Evolutionary conservation across 2,329 filamentous ascomycete species (phyloP), one percentile per base, ranked within the genome.

Genomic region (Chaetomiaceae sp.): DNA sequence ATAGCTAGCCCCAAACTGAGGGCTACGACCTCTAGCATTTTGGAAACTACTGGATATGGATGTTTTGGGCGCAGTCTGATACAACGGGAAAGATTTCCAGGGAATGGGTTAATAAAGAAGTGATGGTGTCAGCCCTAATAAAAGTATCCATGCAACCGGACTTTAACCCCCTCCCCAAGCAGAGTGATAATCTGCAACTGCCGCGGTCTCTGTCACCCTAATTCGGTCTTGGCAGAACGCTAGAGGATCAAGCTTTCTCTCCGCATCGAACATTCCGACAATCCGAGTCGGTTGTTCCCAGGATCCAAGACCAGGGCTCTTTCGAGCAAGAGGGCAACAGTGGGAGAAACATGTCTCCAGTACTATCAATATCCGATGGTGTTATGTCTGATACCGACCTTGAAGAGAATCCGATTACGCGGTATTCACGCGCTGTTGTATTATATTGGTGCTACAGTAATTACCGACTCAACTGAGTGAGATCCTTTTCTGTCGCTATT

Each of bases 1-100:
- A 41, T 23, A 5, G 51, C 51, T n/a, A 48, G 18, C 14, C 45
- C 51, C n/a, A 54, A 25, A 11, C 45, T 45, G n/a, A 45, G 21
- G 9, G 29, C 27, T 18, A 30, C 27, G 18, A 45, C 18, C n/a
- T 27, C 27, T 11, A 54, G 42, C 46, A 45, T 54, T 18, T 8
- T 51, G 32, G 11, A 29, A 16, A 7, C 16, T 2, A 5, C 3
- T 38, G 21, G 18, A 13, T 11, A n/a, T 13, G 18, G 5, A 20
- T 21, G 18, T 14, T 23, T 7, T 3, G 9, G 9, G 10, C 11
- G 6, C 20, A 20, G 21, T 14, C 8, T 4, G 20, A 11, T 4
- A 36, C 33, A 14, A 29, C 13, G 42, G 16, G 27, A 44, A 9
- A 23, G n/a, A 2, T 4, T 10, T n/a, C 3, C 16, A 13, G 14